Evolutionary conservation across 768 basidiomycete species (phyloP).

Genomic region (Omphalotus guepiniiformis): DNA sequence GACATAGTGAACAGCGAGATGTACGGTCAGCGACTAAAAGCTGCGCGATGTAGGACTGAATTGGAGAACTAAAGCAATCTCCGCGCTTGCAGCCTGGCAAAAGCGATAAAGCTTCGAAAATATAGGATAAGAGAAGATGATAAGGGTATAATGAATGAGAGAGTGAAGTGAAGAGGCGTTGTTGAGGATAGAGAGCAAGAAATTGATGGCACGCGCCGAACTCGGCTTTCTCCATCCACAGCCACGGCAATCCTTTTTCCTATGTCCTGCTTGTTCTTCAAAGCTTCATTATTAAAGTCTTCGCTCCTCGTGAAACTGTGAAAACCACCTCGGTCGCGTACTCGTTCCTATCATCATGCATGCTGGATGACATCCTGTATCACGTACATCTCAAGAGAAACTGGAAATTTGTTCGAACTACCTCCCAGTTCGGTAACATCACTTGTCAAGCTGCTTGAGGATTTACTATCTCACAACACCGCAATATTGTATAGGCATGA

Average conservation of each 20-base stretch:
- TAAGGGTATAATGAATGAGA: constrained; percentile 34
- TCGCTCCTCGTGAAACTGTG: too few species aligned
- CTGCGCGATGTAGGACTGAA: constrained; percentile 15
- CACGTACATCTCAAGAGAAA: too few species aligned
- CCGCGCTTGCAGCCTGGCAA: constrained; percentile 37
- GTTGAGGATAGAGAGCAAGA: constrained; percentile 11
- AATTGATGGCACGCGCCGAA: constrained; percentile 15
- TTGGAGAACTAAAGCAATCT: constrained; percentile 29
- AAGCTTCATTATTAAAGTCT: too few species aligned
- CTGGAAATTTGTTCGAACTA: too few species aligned
- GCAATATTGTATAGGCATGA: too few species aligned
- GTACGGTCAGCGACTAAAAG: constrained; percentile 14
- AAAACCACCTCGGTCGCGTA: too few species aligned
- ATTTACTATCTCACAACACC: too few species aligned
- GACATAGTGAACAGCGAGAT: constrained; percentile 43
- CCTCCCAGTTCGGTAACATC: too few species aligned
- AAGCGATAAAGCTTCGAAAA: constrained; percentile 18
- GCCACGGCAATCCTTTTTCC: constrained; percentile 15
- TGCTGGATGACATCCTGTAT: too few species aligned
- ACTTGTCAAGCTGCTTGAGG: too few species aligned
- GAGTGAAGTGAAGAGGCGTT: constrained; percentile 11
- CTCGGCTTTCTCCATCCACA: constrained; percentile 14
- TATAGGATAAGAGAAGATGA: constrained; percentile 18
- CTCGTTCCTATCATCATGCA: too few species aligned
- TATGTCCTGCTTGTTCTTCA: too few species aligned